These are phyloP conservation scores for Thymus mandschuricus DNA, from an alignment of 257 asterid species.

Conservation along the genomic window DNA sequence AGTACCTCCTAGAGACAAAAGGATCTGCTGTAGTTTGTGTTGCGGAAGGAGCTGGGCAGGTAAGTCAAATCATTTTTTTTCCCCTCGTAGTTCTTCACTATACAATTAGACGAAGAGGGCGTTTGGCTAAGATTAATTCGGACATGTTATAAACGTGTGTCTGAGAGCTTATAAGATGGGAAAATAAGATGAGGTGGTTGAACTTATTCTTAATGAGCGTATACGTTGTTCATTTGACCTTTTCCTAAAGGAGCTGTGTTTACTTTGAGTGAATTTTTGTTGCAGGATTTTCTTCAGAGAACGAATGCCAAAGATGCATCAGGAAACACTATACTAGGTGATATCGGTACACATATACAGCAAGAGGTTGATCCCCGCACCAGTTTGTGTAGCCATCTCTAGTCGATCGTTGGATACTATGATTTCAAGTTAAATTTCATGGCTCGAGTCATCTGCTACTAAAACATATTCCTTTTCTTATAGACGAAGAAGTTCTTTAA, in stretches of 20 bases:
- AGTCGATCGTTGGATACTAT: not conserved
- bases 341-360: constrained; percentile 81
- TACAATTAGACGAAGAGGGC: not conserved
- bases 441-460: constrained; percentile 1
- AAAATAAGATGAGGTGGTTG: no score
- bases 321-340: constrained; percentile 81
- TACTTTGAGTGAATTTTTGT: constrained; percentile 11
- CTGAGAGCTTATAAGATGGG: no score
- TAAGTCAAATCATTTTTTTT: constrained; percentile 34
- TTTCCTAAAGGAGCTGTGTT: no score
- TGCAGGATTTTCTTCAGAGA: constrained; percentile 76
- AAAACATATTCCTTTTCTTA: not conserved
- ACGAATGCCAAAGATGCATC: constrained; percentile 91
- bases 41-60: constrained; percentile 99
- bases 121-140: not conserved
- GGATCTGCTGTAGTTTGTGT: constrained; percentile 96
- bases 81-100: not conserved
- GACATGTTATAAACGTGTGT: no score
- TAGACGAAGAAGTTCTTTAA: constrained; percentile 84
- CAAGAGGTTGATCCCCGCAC: constrained; percentile 66
- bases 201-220: no score
- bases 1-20: constrained; percentile 80
- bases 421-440: not conserved
- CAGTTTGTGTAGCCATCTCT: constrained; percentile 14
- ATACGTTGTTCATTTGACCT: no score